Evolutionary conservation across 176 grass and related monocot species (phyloP).

Genomic region (Triticum urartu): DNA sequence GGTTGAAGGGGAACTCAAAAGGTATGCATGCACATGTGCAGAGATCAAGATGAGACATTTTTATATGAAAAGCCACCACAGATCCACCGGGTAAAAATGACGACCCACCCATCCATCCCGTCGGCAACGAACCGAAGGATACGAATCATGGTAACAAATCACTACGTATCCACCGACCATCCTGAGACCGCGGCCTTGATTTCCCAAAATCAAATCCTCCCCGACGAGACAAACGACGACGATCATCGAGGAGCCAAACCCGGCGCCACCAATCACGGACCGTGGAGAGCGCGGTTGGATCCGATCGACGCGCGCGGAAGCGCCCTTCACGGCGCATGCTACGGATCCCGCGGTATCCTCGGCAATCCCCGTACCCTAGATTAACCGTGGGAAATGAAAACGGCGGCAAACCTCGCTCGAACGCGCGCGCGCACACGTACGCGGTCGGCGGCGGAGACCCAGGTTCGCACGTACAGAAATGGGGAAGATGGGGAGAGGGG

Average conservation of each 20-base stretch:
- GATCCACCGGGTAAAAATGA: neutral
- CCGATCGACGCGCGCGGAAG: neutral
- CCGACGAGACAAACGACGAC: no score
- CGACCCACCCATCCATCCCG: no score
- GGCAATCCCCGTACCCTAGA: neutral
- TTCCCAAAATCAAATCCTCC: neutral
- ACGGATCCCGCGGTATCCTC: neutral
- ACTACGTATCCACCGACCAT: neutral
- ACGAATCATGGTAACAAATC: neutral
- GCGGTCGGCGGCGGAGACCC: no score
- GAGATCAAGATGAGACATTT: no score
- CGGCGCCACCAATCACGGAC: neutral
- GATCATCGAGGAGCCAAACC: neutral
- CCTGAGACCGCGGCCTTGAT: neutral
- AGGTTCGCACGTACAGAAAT: neutral
- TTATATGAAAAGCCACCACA: neutral
- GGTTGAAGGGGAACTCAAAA: neutral
- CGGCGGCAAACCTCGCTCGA: neutral
- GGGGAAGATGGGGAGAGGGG: neutral
- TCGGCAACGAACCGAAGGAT: neutral
- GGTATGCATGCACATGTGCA: neutral
- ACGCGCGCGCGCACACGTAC: neutral
- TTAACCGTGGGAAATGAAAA: neutral
- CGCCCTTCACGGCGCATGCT: neutral
- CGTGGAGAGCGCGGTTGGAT: neutral